phyloP scores from a whole-genome alignment of 805 yeast species.

The Kuraishia molischiana region DNA sequence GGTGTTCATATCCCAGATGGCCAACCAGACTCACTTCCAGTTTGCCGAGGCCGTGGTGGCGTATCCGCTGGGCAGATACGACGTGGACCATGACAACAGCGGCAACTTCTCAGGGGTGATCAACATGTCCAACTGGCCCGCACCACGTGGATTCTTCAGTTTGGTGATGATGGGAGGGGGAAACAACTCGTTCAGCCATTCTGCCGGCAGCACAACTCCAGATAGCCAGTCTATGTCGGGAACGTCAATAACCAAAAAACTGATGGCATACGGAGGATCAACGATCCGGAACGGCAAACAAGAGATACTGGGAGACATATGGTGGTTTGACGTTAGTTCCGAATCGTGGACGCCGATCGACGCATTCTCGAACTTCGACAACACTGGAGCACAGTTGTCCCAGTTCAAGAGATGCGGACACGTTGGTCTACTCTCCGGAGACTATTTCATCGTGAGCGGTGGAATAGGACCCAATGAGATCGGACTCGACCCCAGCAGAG shows the following conservation, averaged over 20 bases:
- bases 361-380: constrained; percentile 15
- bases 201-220: constrained; percentile 3
- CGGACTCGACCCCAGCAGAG: background rate
- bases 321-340: constrained; percentile 36
- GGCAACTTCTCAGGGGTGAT: constrained; percentile 14
- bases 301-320: constrained; percentile 33
- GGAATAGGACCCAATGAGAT: background rate
- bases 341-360: constrained; percentile 28
- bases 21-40: constrained; percentile 17
- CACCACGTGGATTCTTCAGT: constrained; percentile 8
- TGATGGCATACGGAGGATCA: constrained; percentile 23
- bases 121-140: constrained; percentile 8
- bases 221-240: constrained; percentile 1
- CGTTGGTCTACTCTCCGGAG: background rate
- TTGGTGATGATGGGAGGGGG: background rate
- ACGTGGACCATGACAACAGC: background rate
- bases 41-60: constrained; percentile 4
- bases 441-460: constrained; percentile 1
- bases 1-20: constrained; percentile 23
- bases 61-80: constrained; percentile 15
- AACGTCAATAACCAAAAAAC: constrained; percentile 7
- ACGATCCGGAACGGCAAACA: constrained; percentile 10
- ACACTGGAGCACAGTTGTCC: constrained; percentile 1
- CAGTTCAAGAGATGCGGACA: constrained; percentile 1
- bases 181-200: background rate